These are phyloP conservation scores for Sporobolomyces phaffii DNA, from an alignment of 768 basidiomycete species.

Conservation along the genomic window DNA sequence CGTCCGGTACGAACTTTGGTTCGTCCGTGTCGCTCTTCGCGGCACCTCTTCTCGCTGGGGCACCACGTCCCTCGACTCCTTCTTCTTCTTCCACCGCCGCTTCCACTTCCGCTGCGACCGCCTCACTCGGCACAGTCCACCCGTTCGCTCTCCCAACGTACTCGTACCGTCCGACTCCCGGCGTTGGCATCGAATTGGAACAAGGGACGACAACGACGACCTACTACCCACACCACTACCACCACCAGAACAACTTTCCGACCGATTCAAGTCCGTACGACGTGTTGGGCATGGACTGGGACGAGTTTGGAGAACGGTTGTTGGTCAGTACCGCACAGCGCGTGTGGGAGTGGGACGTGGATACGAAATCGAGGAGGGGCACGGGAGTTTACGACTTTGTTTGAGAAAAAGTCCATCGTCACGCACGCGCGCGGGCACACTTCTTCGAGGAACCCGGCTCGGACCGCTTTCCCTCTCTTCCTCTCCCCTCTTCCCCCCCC, in stretches of 20 bases:
- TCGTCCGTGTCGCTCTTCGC: neutral
- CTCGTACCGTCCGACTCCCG: too few species aligned
- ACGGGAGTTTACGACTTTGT: neutral
- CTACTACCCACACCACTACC: neutral
- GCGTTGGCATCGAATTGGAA: neutral
- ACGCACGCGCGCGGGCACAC: too few species aligned
- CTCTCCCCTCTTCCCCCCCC: too few species aligned
- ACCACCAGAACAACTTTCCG: conserved; percentile 26
- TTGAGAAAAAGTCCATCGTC: neutral
- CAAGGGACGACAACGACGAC: neutral
- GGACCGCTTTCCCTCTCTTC: too few species aligned
- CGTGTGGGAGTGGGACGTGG: conserved; percentile 35
- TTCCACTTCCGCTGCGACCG: neutral
- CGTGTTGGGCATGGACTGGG: conserved; percentile 33
- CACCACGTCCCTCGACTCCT: neutral
- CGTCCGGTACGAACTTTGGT: too few species aligned
- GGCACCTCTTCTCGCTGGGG: neutral
- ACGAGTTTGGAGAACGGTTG: conserved; percentile 26
- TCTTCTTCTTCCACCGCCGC: neutral
- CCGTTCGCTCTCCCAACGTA: neutral
- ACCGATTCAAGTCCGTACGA: conserved; percentile 17
- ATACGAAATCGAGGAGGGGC: conserved; percentile 12
- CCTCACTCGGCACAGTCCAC: neutral
- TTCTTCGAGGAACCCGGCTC: too few species aligned
- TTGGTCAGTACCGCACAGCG: conserved; percentile 22